Base-by-base conservation (phyloP, 2,329 filamentous ascomycete genomes). In the Apiospora pterosperma region DNA sequence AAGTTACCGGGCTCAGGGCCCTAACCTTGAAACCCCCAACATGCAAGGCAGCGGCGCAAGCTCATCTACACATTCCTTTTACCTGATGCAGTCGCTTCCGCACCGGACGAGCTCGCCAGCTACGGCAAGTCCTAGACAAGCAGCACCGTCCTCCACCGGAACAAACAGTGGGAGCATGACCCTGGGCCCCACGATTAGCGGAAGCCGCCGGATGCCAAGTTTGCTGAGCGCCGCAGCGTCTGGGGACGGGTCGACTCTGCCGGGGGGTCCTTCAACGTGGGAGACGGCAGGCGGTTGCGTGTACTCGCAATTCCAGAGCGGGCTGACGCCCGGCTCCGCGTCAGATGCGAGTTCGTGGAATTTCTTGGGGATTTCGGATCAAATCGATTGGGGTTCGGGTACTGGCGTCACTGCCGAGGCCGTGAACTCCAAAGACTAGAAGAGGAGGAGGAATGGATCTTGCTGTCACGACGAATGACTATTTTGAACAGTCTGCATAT, bases 201-300 rank as follows among this genome's bases (percentile, higher is more conserved):
- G 28, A 31, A 36, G 23, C 58, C 39, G 38, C 31, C 21, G 14
- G 28, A 25, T 23, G 39, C 28, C 21, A 4, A 16, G 3, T 36
- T 34, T 28, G 11, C 8, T 55, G 7, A 55, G 28, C 28, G 21
- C 48, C 16, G 16, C 48, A 3, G 48, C 16, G 16, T 19, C 48
- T 2, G 48, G 16, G 12, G 8, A 55, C 16, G 48, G 28, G 1
- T 34, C 48, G 8, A 55, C 28, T n/a, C 48, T 55, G 16, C 8
- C 48, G 31, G 48, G 28, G 8, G 48, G 48, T 4, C 10, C n/a
- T 5, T 21, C 48, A 4, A 60, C 55, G 44, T 73, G 71, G 70
- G 67, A 69, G 14, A 59, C 68, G n/a, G 65, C 63, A 4, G 64
- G 67, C 36, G 16, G 64, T 21, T 71, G 66, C 55, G 52, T 68